Percentiles rank a stretch among this genome's conserved stretches.
Evolutionary conservation across 163 green algal genomes (phyloP).

Genomic region (Trebouxiophyceae sp.): DNA sequence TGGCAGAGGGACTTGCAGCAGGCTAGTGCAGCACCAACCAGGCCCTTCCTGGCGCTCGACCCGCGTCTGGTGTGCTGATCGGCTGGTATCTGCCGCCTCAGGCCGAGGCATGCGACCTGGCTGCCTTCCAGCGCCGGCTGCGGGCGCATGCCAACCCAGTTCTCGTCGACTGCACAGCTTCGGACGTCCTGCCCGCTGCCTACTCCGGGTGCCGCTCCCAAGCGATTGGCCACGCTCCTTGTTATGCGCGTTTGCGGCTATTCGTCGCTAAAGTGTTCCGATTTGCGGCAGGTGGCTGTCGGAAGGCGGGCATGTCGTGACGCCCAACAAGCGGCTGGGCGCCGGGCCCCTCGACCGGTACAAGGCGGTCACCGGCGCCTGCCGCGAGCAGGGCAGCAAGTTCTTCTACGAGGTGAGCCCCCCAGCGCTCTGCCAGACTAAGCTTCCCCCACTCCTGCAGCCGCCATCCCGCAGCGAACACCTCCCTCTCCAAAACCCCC

Average conservation of each 20-base stretch:
- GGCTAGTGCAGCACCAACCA: background rate
- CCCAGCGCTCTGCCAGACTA: background rate
- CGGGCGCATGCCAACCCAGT: slow-evolving; percentile 75
- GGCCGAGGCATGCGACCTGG: slow-evolving; percentile 45
- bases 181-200: slow-evolving; percentile 50
- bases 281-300: too few species aligned
- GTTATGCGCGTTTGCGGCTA: too few species aligned
- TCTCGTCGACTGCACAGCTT: slow-evolving; percentile 89
- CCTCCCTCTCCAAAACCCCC: too few species aligned
- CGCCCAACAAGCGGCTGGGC: slow-evolving; percentile 98
- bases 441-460: background rate
- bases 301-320: slow-evolving; percentile 92
- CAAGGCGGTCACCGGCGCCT: slow-evolving; percentile 63
- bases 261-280: too few species aligned
- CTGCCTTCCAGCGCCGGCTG: slow-evolving; percentile 53
- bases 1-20: slow-evolving; percentile 61
- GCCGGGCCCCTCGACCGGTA: slow-evolving; percentile 73
- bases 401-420: slow-evolving; percentile 88
- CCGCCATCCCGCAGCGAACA: background rate
- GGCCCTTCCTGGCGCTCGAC: too few species aligned
- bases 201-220: slow-evolving; percentile 84
- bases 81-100: slow-evolving; percentile 4
- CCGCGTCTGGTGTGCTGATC: background rate
- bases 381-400: slow-evolving; percentile 86
- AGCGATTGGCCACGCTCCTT: too few species aligned